A percentile compares a stretch with the other conserved stretches of the same genome.
These are phyloP conservation scores for Seiridium unicorne DNA, from an alignment of 2,329 filamentous ascomycete species.

Conservation along the genomic window DNA sequence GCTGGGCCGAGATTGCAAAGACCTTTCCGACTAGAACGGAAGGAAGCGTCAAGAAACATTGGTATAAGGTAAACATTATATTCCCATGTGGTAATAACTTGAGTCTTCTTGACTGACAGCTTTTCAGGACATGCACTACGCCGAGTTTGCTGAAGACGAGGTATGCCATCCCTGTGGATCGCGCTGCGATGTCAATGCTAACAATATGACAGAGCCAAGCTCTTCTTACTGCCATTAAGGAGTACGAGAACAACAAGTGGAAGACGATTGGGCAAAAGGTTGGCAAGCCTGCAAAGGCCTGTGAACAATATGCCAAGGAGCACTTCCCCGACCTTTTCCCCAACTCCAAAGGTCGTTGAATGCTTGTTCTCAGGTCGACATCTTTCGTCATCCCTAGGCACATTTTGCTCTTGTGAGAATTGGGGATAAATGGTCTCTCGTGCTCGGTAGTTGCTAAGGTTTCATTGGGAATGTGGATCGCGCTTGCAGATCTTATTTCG, in stretches of 20 bases:
- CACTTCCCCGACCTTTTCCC: conserved; percentile 64
- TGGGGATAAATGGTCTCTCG: no score
- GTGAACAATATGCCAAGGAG: conserved; percentile 94
- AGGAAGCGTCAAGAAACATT: conserved; percentile 98
- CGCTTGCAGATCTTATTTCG: neutral
- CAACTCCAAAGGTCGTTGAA: conserved; percentile 1
- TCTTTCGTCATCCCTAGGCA: no score
- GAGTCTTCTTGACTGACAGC: no score
- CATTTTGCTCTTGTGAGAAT: no score
- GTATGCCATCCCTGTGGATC: conserved; percentile 8
- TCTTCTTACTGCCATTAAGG: conserved; percentile 90
- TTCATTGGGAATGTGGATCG: neutral
- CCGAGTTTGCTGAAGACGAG: conserved; percentile 95
- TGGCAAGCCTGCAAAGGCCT: conserved; percentile 95
- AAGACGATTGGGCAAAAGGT: conserved; percentile 96
- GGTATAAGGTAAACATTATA: conserved; percentile 77
- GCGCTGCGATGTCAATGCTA: conserved; percentile 11
- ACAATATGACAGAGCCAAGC: conserved; percentile 61
- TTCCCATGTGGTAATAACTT: neutral
- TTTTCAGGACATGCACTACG: conserved; percentile 99
- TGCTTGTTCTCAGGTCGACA: no score
- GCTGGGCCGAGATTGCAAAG: conserved; percentile 99
- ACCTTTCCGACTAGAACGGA: conserved; percentile 92
- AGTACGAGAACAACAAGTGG: conserved; percentile 99
- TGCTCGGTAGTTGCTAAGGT: neutral